Percentiles rank a stretch among this genome's conserved stretches.
These are phyloP conservation scores for Takakia lepidozioides DNA, from an alignment of 225 moss, liverwort and hornwort genomes.

Conservation along the genomic window DNA sequence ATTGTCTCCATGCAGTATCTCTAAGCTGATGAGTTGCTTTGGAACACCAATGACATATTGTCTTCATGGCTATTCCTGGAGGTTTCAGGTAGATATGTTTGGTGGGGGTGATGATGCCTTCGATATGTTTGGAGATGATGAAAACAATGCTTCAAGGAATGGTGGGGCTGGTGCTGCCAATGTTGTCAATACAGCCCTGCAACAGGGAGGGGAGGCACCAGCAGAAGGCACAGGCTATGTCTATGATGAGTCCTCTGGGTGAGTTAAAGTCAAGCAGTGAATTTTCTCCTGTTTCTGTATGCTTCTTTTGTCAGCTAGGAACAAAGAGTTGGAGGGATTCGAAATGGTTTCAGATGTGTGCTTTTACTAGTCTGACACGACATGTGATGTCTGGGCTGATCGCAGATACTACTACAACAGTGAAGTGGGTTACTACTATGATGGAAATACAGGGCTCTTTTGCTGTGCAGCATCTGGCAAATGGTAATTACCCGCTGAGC, in stretches of 20 bases:
- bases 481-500: conserved; percentile 31
- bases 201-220: conserved; percentile 31
- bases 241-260: conserved; percentile 72
- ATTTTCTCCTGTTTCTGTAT: neutral
- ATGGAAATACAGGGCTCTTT: conserved; percentile 66
- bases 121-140: conserved; percentile 59
- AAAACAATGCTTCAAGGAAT: conserved; percentile 17
- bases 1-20: conserved; percentile 4
- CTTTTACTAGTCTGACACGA: neutral
- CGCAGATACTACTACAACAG: conserved; percentile 84
- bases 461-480: conserved; percentile 75
- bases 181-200: conserved; percentile 11
- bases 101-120: conserved; percentile 27
- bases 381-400: conserved; percentile 1
- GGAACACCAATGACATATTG: too few species aligned
- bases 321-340: neutral
- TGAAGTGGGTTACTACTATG: conserved; percentile 82
- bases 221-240: conserved; percentile 81
- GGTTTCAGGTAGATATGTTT: conserved; percentile 18
- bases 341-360: neutral
- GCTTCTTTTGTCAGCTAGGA: neutral
- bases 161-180: conserved; percentile 18
- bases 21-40: too few species aligned
- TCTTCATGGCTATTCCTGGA: too few species aligned
- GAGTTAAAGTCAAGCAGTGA: conserved; percentile 5